A percentile compares a stretch with the other conserved stretches of the same genome.
phyloP scores from a whole-genome alignment of 495 filamentous ascomycete genomes.

The Margaritispora aquatica region DNA sequence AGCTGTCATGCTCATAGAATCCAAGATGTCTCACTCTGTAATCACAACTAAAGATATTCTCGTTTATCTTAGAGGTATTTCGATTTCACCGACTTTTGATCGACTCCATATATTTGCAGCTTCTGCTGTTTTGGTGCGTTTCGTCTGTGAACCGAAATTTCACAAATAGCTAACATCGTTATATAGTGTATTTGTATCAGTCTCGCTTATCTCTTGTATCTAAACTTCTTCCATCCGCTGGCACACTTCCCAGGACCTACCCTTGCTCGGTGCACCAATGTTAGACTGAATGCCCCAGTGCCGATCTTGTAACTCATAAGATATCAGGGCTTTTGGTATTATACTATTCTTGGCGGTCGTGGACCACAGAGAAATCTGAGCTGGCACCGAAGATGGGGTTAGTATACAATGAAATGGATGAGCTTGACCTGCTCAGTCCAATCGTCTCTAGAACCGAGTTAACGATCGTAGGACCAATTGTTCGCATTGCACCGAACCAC shows the following conservation, averaged over 20 bases:
- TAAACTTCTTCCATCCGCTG: no score
- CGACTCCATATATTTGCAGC: no score
- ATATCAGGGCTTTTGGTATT: constrained; percentile 3
- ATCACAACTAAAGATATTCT: no score
- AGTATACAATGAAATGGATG: neutral
- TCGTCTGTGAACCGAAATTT: no score
- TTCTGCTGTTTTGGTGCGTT: no score
- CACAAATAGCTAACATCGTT: no score
- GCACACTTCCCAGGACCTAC: constrained; percentile 10
- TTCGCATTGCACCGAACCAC: constrained; percentile 26
- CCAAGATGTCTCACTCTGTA: no score
- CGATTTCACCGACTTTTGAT: no score
- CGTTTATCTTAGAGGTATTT: no score
- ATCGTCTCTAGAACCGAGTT: constrained; percentile 36
- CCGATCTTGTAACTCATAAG: neutral
- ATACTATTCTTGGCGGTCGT: constrained; percentile 5
- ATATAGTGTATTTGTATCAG: no score
- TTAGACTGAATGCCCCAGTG: neutral
- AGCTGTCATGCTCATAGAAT: no score
- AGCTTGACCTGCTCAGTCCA: constrained; percentile 40
- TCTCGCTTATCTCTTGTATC: no score
- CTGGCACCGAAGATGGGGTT: constrained; percentile 13
- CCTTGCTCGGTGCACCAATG: constrained; percentile 3
- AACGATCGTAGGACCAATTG: constrained; percentile 20
- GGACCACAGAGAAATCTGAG: constrained; percentile 6